phyloP scores from a whole-genome alignment of 2,329 filamentous ascomycete species.

The Aspergillus aculeatus region DNA sequence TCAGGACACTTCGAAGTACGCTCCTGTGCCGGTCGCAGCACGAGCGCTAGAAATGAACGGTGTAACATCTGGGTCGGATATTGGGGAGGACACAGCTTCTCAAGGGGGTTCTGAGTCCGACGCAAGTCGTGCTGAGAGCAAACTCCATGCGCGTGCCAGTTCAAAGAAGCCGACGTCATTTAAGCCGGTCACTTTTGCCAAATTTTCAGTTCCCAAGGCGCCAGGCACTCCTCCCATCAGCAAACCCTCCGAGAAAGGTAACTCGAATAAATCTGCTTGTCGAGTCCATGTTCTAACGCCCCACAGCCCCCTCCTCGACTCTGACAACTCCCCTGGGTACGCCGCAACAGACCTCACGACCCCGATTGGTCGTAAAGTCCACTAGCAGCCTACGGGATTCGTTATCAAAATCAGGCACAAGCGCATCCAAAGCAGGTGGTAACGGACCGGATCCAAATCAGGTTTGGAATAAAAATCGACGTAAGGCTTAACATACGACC shows the following conservation, averaged over 20 bases:
- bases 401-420: constrained; percentile 49
- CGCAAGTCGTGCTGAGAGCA: constrained; percentile 56
- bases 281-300: constrained; percentile 10
- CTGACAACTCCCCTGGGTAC: constrained; percentile 40
- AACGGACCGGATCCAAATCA: constrained; percentile 64
- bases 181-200: constrained; percentile 66
- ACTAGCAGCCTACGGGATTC: constrained; percentile 54
- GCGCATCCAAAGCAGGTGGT: constrained; percentile 45
- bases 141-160: constrained; percentile 46
- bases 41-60: constrained; percentile 43
- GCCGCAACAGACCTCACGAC: constrained; percentile 51
- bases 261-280: constrained; percentile 9
- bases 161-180: constrained; percentile 63
- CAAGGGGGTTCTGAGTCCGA: constrained; percentile 62
- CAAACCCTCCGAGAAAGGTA: constrained; percentile 58
- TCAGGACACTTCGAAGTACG: constrained; percentile 32
- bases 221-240: constrained; percentile 52
- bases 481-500: constrained; percentile 37
- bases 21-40: constrained; percentile 33
- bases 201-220: constrained; percentile 64
- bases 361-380: constrained; percentile 63
- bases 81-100: constrained; percentile 40
- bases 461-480: constrained; percentile 69
- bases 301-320: constrained; percentile 32
- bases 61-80: constrained; percentile 35